Conservation (phyloP, 495 filamentous ascomycete genomes). For the Viridothelium virens region DNA sequence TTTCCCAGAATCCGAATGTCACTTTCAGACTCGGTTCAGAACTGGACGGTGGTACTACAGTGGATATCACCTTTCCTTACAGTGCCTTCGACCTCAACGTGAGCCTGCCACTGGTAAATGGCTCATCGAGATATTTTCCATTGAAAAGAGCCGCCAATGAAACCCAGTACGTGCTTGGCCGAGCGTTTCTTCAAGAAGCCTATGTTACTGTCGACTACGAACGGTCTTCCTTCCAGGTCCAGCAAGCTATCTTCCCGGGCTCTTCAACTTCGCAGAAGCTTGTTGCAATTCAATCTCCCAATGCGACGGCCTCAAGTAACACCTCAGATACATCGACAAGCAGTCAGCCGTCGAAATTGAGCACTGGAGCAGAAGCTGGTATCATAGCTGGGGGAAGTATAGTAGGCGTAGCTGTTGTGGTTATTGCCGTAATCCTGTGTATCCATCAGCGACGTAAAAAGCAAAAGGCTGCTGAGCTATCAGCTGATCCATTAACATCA, state of each 20-base stretch:
- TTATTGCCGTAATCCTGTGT: background rate
- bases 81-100: slow-evolving; percentile 27
- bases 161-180: slow-evolving; percentile 28
- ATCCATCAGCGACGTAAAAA: slow-evolving; percentile 12
- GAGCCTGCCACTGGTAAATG: slow-evolving; percentile 14
- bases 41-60: slow-evolving; percentile 18
- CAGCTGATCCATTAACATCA: background rate
- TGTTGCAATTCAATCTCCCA: background rate
- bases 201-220: slow-evolving; percentile 35
- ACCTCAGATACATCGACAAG: background rate
- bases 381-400: background rate
- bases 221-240: slow-evolving; percentile 26
- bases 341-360: background rate
- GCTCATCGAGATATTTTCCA: slow-evolving; percentile 29
- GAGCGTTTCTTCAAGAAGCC: slow-evolving; percentile 35
- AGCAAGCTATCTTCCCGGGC: slow-evolving; percentile 16
- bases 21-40: slow-evolving; percentile 28
- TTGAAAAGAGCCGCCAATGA: slow-evolving; percentile 25
- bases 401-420: background rate
- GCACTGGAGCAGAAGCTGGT: slow-evolving; percentile 12
- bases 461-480: background rate
- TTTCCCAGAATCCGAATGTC: slow-evolving; percentile 13
- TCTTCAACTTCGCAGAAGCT: background rate
- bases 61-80: slow-evolving; percentile 30
- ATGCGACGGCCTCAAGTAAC: background rate